Evolutionary conservation across 2,329 filamentous ascomycete species (phyloP).

Genomic region (Colletotrichum sp.): DNA sequence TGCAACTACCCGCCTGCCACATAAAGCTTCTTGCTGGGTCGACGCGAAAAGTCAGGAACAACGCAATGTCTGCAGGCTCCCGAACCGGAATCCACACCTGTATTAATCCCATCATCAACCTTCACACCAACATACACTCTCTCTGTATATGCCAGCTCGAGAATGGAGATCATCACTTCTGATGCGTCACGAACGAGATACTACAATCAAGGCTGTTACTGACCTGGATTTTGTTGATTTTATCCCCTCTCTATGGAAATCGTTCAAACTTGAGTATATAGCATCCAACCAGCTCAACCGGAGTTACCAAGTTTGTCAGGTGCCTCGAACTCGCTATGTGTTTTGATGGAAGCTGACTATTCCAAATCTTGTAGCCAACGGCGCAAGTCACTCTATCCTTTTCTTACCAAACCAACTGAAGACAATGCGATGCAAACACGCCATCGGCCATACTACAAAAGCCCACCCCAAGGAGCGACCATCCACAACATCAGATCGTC

Average conservation of each 20-base stretch:
- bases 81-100: background rate
- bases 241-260: background rate
- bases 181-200: background rate
- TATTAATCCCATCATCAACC: background rate
- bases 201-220: background rate
- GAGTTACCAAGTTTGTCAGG: background rate
- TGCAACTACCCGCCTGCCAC: background rate
- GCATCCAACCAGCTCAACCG: background rate
- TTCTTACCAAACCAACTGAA: background rate
- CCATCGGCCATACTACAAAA: background rate
- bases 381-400: background rate
- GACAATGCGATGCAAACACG: background rate
- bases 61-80: background rate
- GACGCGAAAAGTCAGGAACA: background rate
- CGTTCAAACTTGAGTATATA: background rate
- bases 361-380: background rate
- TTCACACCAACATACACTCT: background rate
- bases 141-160: background rate
- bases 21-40: background rate
- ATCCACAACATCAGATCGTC: slow-evolving; percentile 10
- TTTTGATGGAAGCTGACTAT: background rate
- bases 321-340: background rate
- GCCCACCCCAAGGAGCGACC: background rate
- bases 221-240: background rate
- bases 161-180: background rate